Evolutionary conservation across 495 filamentous ascomycete genomes (phyloP).

Genomic region (Penicillium parvum): DNA sequence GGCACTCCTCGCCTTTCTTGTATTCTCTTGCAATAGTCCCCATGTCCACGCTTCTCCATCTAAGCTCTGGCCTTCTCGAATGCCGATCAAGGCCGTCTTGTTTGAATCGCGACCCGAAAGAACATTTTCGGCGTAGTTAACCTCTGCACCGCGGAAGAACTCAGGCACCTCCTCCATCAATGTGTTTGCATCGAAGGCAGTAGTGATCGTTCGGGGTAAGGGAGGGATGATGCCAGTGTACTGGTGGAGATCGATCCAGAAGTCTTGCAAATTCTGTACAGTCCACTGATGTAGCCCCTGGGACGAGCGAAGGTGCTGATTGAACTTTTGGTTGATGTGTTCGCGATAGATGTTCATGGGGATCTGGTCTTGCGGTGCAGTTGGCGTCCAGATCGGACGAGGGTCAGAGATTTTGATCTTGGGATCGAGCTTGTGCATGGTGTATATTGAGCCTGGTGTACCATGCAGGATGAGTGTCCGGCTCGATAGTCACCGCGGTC

Average conservation of each 20-base stretch:
- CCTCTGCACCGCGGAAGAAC: conserved; percentile 53
- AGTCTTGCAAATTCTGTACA: conserved; percentile 14
- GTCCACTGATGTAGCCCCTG: conserved; percentile 20
- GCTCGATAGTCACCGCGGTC: no score
- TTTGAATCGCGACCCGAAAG: conserved; percentile 42
- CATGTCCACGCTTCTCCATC: conserved; percentile 53
- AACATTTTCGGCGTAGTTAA: conserved; percentile 77
- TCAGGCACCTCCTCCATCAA: conserved; percentile 60
- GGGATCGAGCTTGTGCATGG: neutral
- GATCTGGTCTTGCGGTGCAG: conserved; percentile 7
- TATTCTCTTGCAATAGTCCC: conserved; percentile 49
- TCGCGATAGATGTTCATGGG: conserved; percentile 22
- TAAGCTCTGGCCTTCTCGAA: conserved; percentile 62
- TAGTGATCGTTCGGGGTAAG: conserved; percentile 36
- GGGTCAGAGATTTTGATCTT: neutral
- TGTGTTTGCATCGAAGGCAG: conserved; percentile 55
- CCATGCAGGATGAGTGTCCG: no score
- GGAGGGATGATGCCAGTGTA: conserved; percentile 18
- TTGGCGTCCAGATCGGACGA: conserved; percentile 14
- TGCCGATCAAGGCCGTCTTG: conserved; percentile 57
- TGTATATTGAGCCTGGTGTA: no score
- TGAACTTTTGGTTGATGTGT: conserved; percentile 19
- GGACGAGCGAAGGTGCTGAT: conserved; percentile 9
- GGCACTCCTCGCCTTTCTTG: conserved; percentile 50
- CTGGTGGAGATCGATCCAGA: conserved; percentile 19